Conservation (phyloP, 306 rosid species). For the Fragaria ananassa region DNA sequence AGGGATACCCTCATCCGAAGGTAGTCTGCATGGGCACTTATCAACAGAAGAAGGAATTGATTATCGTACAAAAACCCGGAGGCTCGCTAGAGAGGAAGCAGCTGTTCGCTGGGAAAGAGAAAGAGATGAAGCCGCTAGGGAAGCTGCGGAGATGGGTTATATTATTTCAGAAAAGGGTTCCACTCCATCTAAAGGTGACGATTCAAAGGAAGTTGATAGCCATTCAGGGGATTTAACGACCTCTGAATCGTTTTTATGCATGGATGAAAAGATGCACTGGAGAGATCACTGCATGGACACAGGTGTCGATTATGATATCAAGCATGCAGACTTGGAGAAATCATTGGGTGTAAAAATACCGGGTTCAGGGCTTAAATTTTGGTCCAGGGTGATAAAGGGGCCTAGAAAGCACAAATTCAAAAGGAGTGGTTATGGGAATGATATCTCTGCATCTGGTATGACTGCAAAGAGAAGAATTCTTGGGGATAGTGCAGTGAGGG, state of each 20-base stretch:
- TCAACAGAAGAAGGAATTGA: conserved; percentile 81
- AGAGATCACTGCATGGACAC: conserved; percentile 71
- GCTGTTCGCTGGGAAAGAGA: conserved; percentile 41
- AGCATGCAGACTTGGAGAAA: conserved; percentile 82
- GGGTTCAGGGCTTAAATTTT: conserved; percentile 58
- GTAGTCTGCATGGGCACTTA: conserved; percentile 33
- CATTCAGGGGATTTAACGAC: conserved; percentile 29
- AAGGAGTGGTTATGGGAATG: conserved; percentile 60
- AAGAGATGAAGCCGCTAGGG: conserved; percentile 67
- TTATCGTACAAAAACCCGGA: conserved; percentile 59
- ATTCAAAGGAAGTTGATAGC: conserved; percentile 36
- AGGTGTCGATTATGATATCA: conserved; percentile 68
- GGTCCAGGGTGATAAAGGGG: conserved; percentile 56
- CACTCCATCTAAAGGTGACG: conserved; percentile 36
- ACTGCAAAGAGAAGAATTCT: conserved; percentile 66
- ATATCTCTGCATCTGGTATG: conserved; percentile 40
- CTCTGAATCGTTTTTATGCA: conserved; percentile 48
- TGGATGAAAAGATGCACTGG: conserved; percentile 56
- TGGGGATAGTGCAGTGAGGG: conserved; percentile 62
- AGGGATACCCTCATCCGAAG: conserved; percentile 67
- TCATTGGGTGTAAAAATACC: conserved; percentile 67
- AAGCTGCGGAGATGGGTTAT: conserved; percentile 78
- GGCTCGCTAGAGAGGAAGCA: conserved; percentile 69
- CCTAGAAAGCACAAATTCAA: conserved; percentile 46
- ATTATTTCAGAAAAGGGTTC: conserved; percentile 46